Conservation (phyloP, 2,329 filamentous ascomycete genomes). For the Juglanconis juglandina region DNA sequence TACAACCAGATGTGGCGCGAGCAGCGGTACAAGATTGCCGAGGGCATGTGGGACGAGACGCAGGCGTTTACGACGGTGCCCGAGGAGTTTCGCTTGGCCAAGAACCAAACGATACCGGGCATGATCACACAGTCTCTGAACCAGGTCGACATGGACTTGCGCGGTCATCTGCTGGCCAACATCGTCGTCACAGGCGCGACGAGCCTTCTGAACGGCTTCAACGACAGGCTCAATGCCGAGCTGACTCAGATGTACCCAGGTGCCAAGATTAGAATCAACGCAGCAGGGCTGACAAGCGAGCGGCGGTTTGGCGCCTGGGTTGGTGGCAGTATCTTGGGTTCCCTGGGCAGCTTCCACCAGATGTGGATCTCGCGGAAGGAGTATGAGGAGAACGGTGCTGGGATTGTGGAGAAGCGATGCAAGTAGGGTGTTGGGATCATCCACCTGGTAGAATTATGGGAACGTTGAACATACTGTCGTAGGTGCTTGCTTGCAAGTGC, state of each 20-base stretch:
- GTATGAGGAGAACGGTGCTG: constrained; percentile 89
- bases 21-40: constrained; percentile 80
- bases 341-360: constrained; percentile 95
- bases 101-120: constrained; percentile 77
- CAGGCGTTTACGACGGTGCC: constrained; percentile 55
- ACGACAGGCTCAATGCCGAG: constrained; percentile 83
- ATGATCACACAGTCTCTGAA: constrained; percentile 75
- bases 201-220: constrained; percentile 85
- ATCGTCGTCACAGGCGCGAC: constrained; percentile 90
- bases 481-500: not conserved
- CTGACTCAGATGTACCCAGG: constrained; percentile 78
- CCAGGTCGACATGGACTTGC: constrained; percentile 83
- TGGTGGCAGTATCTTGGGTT: constrained; percentile 91
- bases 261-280: constrained; percentile 81
- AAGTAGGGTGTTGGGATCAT: constrained; percentile 51
- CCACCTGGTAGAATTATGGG: not conserved
- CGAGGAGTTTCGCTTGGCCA: constrained; percentile 49
- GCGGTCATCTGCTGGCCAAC: constrained; percentile 78
- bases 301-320: constrained; percentile 93
- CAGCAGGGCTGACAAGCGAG: constrained; percentile 81
- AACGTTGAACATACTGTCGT: not conserved
- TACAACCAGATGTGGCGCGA: constrained; percentile 92
- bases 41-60: constrained; percentile 87
- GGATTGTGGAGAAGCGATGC: constrained; percentile 93
- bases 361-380: constrained; percentile 99